phyloP scores from a whole-genome alignment of 306 rosid genomes.

The Benincasa hispida region DNA sequence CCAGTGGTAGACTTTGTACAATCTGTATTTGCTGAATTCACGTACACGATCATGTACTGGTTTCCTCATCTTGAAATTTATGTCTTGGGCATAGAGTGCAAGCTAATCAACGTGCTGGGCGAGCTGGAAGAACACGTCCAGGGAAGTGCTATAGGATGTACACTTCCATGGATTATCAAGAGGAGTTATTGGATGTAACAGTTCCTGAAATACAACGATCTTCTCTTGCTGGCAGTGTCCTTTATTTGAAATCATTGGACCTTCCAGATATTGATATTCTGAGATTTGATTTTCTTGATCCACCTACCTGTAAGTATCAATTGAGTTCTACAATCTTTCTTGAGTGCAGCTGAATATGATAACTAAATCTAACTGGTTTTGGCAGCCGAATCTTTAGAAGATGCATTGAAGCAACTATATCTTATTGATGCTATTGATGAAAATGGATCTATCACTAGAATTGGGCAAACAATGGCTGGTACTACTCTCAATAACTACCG shows the following conservation, averaged over 20 bases:
- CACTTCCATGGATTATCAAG: constrained; percentile 52
- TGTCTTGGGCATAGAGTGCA: constrained; percentile 57
- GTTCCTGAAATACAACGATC: constrained; percentile 94
- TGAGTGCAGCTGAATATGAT: constrained; percentile 1
- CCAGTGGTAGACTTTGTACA: not conserved
- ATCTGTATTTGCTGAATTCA: not conserved
- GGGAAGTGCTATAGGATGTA: constrained; percentile 93
- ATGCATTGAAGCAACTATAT: constrained; percentile 87
- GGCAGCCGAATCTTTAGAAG: constrained; percentile 83
- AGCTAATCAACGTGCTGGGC: constrained; percentile 91
- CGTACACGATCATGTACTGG: not conserved
- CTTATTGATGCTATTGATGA: constrained; percentile 90
- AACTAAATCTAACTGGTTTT: constrained; percentile 24
- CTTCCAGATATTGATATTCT: constrained; percentile 88
- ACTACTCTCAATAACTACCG: not conserved
- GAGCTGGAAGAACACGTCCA: constrained; percentile 96
- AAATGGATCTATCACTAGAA: constrained; percentile 61
- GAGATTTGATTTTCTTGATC: constrained; percentile 84
- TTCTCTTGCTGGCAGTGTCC: constrained; percentile 90
- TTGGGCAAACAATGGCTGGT: constrained; percentile 96
- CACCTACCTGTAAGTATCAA: constrained; percentile 54
- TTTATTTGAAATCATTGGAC: constrained; percentile 91
- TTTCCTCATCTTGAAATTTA: not conserved
- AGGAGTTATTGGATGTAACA: constrained; percentile 75
- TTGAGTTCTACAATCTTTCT: not conserved